Percentiles rank a stretch among this genome's conserved stretches.
Conservation (phyloP, 1,139 yeast genomes). For the Blastobotrys illinoisensis region DNA sequence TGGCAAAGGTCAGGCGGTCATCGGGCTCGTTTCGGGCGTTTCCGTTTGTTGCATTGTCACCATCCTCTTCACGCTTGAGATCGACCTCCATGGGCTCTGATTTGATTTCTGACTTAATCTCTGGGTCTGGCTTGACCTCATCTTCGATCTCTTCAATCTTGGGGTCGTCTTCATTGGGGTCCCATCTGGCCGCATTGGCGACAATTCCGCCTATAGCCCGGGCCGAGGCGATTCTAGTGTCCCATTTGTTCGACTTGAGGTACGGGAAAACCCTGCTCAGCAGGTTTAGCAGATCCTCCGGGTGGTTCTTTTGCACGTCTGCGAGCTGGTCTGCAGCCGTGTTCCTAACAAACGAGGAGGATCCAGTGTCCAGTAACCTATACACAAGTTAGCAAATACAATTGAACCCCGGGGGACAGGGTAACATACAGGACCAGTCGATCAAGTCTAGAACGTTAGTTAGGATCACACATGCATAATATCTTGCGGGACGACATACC, state of each 20-base stretch:
- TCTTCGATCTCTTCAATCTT: slow-evolving; percentile 16
- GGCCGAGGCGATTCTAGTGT: slow-evolving; percentile 92
- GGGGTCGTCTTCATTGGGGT: slow-evolving; percentile 50
- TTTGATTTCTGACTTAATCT: slow-evolving; percentile 21
- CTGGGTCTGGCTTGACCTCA: slow-evolving; percentile 13
- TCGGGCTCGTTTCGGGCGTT: slow-evolving; percentile 24
- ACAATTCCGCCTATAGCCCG: slow-evolving; percentile 93
- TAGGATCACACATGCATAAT: not conserved
- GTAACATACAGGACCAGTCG: slow-evolving; percentile 35
- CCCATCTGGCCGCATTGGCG: slow-evolving; percentile 73
- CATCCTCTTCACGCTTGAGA: slow-evolving; percentile 14
- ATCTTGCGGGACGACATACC: slow-evolving; percentile 8
- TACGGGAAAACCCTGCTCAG: slow-evolving; percentile 89
- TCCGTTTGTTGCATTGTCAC: slow-evolving; percentile 29
- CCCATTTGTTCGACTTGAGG: slow-evolving; percentile 83
- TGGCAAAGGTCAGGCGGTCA: slow-evolving; percentile 47
- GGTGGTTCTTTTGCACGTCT: slow-evolving; percentile 89
- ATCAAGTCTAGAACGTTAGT: slow-evolving; percentile 29
- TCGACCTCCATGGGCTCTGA: slow-evolving; percentile 27
- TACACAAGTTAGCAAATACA: slow-evolving; percentile 6
- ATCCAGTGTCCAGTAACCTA: slow-evolving; percentile 72
- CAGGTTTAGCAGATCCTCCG: slow-evolving; percentile 81
- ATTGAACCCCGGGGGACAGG: not conserved
- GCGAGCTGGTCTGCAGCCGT: slow-evolving; percentile 98
- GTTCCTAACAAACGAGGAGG: slow-evolving; percentile 87